A percentile compares a stretch with the other conserved stretches of the same genome.
Evolutionary conservation across 495 filamentous ascomycete genomes (phyloP).

Genomic region (Tuber microsphaerosporum): DNA sequence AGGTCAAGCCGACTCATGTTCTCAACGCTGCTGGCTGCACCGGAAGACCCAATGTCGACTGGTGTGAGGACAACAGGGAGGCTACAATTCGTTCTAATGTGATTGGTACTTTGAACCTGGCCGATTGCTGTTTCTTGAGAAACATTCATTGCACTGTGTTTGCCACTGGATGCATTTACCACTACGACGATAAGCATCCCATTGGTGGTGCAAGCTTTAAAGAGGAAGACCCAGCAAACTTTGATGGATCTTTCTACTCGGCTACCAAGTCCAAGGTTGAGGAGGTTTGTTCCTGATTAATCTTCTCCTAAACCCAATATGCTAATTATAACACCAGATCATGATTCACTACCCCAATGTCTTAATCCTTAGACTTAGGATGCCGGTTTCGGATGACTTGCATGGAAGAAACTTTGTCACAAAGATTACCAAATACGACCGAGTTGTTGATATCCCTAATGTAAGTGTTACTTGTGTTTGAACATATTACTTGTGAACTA

Average conservation of each 20-base stretch:
- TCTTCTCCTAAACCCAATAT: slow-evolving; percentile 12
- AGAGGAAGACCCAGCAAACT: slow-evolving; percentile 60
- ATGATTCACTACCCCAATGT: slow-evolving; percentile 55
- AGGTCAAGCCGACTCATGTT: slow-evolving; percentile 56
- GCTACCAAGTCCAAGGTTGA: slow-evolving; percentile 59
- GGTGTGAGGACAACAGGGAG: slow-evolving; percentile 62
- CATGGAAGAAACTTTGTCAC: slow-evolving; percentile 62
- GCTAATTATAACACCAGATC: slow-evolving; percentile 44
- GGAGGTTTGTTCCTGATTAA: slow-evolving; percentile 46
- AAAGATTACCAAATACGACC: slow-evolving; percentile 59
- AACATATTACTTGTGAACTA: not conserved
- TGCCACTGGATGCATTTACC: slow-evolving; percentile 59
- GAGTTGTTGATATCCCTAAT: slow-evolving; percentile 60
- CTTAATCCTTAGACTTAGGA: slow-evolving; percentile 57
- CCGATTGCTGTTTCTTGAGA: slow-evolving; percentile 53
- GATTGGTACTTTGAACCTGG: slow-evolving; percentile 56
- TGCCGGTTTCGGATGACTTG: slow-evolving; percentile 63
- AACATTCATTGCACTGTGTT: slow-evolving; percentile 58
- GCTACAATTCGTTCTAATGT: slow-evolving; percentile 59
- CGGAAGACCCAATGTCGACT: slow-evolving; percentile 63
- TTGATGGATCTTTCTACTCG: slow-evolving; percentile 60
- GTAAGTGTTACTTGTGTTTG: slow-evolving; percentile 11
- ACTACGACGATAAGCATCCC: slow-evolving; percentile 54
- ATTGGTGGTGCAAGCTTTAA: slow-evolving; percentile 54
- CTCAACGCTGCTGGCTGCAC: slow-evolving; percentile 60